Evolutionary conservation across 345 rosid species (phyloP).

Genomic region (Erodium maritimum): DNA sequence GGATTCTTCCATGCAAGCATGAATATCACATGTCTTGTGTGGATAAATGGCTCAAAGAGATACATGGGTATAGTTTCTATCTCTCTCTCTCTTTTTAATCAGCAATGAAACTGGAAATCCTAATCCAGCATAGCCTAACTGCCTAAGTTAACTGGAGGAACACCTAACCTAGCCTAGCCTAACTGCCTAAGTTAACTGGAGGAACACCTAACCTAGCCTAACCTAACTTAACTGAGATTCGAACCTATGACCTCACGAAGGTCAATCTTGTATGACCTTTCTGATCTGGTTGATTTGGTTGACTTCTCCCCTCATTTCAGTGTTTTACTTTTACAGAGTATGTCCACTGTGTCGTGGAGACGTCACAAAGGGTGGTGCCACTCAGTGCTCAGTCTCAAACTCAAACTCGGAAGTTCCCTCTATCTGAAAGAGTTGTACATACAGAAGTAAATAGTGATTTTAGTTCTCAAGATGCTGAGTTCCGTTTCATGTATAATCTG

Average conservation of each 20-base stretch:
- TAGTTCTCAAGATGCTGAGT: background rate
- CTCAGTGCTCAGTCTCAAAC: conserved; percentile 13
- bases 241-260: too few species aligned
- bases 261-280: background rate
- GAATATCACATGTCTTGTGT: conserved; percentile 71
- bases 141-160: too few species aligned
- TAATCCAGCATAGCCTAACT: too few species aligned
- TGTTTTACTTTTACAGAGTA: conserved; percentile 22
- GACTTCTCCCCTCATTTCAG: background rate
- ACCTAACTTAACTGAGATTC: too few species aligned
- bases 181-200: too few species aligned
- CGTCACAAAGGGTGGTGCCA: conserved; percentile 34
- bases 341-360: conserved; percentile 71
- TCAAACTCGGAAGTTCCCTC: conserved; percentile 23
- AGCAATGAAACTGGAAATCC: background rate
- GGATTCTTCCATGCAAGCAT: conserved; percentile 70
- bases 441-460: conserved; percentile 11
- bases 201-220: too few species aligned
- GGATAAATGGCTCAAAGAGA: conserved; percentile 83
- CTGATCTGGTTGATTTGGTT: background rate
- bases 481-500: too few species aligned
- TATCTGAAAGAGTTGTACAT: conserved; percentile 18
- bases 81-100: background rate
- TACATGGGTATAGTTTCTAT: conserved; percentile 40
- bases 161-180: too few species aligned